Evolutionary conservation across 192 early-diverging fungal species (phyloP), one percentile per base, ranked within the genome.

Genomic region (Piromyces sp.): DNA sequence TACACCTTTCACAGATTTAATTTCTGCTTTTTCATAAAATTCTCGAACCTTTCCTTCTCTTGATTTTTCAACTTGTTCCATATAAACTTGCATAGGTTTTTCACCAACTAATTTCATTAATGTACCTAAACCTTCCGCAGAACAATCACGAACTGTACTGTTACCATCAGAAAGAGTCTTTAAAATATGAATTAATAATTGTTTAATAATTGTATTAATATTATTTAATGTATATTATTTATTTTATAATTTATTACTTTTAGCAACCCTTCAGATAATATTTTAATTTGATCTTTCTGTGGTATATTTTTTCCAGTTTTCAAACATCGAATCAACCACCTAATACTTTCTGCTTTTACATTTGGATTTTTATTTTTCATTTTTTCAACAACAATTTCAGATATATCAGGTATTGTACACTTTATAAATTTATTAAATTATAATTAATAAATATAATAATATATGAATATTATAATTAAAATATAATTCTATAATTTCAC

Each of bases 291-390:
- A 11, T 87, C 79, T 82, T 97, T 97, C 11, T 87, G 86, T 0
- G 96, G 96, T 11, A 86, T 86, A 80, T 89, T 91, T 38, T 89
- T 87, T 68, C 92, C 89, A n/a, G 85, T 89, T 33, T 94, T 91
- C 79, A 99, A 85, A 26, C 93, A 93, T 29, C 95, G 92, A 6
- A 88, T 86, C 30, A 97, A 81, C 86, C 94, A 92, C 79, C 90
- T 92, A 30, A 95, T 86, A 4, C 91, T 85, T 83, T 98, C 95
- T 30, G 89, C 87, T 79, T 94, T 87, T 28, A 95, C 93, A 84
- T 97, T 94, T 4, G 98, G 98, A 84, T 99, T 99, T 81, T 98
- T 98, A 87, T 99, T 95, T 12, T 84, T 88, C 26, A 90, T 88
- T 1, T 86, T 90, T 3, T 89, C 87, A 14, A 88, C 84, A 15